Evolutionary conservation across 2,329 filamentous ascomycete genomes (phyloP), one percentile per base, ranked within the genome.

Genomic region (Cryphonectria parasitica): DNA sequence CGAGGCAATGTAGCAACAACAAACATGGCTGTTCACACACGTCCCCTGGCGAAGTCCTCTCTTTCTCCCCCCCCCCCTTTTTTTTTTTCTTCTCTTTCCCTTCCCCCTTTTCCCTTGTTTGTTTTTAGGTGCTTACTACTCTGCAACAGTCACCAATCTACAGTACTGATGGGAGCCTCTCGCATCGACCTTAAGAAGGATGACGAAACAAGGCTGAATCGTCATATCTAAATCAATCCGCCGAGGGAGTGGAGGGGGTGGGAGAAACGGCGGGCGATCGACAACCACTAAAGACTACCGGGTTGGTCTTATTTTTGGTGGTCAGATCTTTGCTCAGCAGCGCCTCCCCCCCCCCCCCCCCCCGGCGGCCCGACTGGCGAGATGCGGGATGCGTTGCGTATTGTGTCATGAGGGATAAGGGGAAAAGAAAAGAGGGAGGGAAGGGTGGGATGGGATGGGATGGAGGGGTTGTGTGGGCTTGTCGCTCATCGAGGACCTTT

Each of bases 191-290:
- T 39, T 15, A 15, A n/a, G 45, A 28, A 28, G 17, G 22, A 45
- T 45, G 58, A 31, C n/a, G 25, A 25, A 34, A 17, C 54, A 58
- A 28, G 54, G 54, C 54, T 58, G 54, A 28, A 28, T 64, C n/a
- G 36, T 45, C 36, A 39, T 64, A n/a, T 25, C 61, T 45, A 15
- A 64, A 64, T 45, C 61, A 64, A 64, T 64, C 19, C 25, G 61
- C 19, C 36, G 36, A 10, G 36, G n/a, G n/a, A n/a, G n/a, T n/a
- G n/a, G n/a, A 39, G n/a, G 13, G n/a, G n/a, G 22, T 0, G n/a
- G 5, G 34, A 34, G 34, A n/a, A n/a, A n/a, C 19, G 8, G 52
- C 13, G n/a, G 25, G 52, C 25, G 54, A 58, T 25, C 34, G 25
- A 58, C 54, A 28, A 58, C 54, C 45, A n/a, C 45, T 49, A 11